Evolutionary conservation across 2,329 filamentous ascomycete genomes (phyloP), one percentile per base, ranked within the genome.

Genomic region (Phyllosticta citribraziliensis): DNA sequence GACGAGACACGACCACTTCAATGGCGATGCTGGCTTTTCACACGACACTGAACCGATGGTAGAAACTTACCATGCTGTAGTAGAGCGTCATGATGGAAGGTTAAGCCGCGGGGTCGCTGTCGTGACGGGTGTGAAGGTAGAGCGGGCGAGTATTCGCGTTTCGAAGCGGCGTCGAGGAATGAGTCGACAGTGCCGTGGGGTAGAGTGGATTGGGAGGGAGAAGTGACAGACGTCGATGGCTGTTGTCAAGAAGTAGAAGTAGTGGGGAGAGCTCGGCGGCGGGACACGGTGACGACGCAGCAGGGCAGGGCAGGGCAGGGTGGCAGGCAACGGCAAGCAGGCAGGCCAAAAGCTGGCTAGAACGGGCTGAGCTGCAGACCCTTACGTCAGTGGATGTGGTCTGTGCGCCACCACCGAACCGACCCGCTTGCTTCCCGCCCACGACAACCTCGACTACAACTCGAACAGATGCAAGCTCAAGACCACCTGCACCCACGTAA

Each of bases 71-170:
- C 63, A 86, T 77, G 69, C 81, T 85, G 79, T 86, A 87, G 76
- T 87, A 87, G 71, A 87, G 83, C 71, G 84, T 87, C 84, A 87
- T 87, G 66, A 69, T 82, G 76, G 72, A 74, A 70, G 27, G 52
- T 24, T 24, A 56, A 35, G 54, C 55, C 40, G 40, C 6, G 40
- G 40, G 40, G 40, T 47, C 12, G 40, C 40, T 19, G 40, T 17
- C 40, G 40, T 47, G 55, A 22, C 27, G 19, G 47, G n/a, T 20
- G 20, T 2, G 40, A 14, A 17, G 20, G 50, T 9, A 17, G 60
- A 3, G 60, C 1, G 50, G 11, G 3, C 2, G 22, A 53, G 51
- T n/a, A 50, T 14, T 30, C 10, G 17, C 86, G 30, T 40, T 10
- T 47, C 40, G 14, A 47, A n/a, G 17, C 17, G 12, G 14, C 40